Percentiles rank a stretch among this genome's conserved stretches.
phyloP scores from a whole-genome alignment of 352 stramenopile genomes.

The Globisporangium radiosum region DNA sequence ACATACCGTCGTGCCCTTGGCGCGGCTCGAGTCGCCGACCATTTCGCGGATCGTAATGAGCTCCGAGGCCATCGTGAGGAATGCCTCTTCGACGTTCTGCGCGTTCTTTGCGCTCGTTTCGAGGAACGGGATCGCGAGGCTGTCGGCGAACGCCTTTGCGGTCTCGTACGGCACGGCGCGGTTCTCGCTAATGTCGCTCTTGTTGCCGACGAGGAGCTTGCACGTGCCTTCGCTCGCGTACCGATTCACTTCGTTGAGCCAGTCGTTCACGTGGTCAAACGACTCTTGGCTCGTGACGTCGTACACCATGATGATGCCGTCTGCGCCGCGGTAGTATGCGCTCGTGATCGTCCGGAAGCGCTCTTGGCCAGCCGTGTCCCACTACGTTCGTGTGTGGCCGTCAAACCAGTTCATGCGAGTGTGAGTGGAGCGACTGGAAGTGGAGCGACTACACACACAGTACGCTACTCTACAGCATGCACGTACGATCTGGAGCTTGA shows the following conservation, averaged over 20 bases:
- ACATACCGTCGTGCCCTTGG: slow-evolving; percentile 58
- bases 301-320: slow-evolving; percentile 99
- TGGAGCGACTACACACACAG: not conserved
- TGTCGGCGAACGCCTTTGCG: slow-evolving; percentile 96
- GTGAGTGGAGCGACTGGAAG: not conserved
- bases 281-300: slow-evolving; percentile 98
- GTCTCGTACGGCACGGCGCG: slow-evolving; percentile 94
- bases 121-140: slow-evolving; percentile 97
- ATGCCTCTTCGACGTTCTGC: slow-evolving; percentile 98
- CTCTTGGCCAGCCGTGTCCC: slow-evolving; percentile 98
- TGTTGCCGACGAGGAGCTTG: slow-evolving; percentile 99
- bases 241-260: slow-evolving; percentile 98
- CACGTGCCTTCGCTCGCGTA: slow-evolving; percentile 98
- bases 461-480: not conserved
- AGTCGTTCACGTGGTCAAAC: slow-evolving; percentile 99
- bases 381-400: slow-evolving; percentile 31
- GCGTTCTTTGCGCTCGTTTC: slow-evolving; percentile 99
- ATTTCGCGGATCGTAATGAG: slow-evolving; percentile 93
- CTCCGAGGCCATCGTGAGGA: slow-evolving; percentile 98
- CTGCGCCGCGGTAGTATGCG: slow-evolving; percentile 97
- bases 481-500: slow-evolving; percentile 97
- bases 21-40: slow-evolving; percentile 67
- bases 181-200: slow-evolving; percentile 97
- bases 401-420: slow-evolving; percentile 2
- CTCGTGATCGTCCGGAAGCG: slow-evolving; percentile 98